Conservation (phyloP, 1,139 yeast species). For the Torulaspora globosa region DNA sequence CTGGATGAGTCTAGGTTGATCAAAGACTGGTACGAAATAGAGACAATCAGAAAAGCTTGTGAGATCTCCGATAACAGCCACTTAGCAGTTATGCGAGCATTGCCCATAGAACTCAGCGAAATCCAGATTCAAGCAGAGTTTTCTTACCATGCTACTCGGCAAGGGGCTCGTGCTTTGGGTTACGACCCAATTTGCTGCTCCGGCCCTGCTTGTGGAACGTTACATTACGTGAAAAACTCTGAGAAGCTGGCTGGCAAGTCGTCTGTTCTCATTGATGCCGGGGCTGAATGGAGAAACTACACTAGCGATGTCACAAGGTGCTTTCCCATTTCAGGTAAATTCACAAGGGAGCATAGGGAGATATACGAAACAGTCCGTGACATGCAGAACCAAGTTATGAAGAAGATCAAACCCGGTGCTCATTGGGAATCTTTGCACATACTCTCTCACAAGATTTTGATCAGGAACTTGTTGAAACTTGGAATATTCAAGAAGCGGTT, state of each 20-base stretch:
- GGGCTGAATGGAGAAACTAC: constrained; percentile 93
- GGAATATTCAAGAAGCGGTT: constrained; percentile 70
- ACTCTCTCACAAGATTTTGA: constrained; percentile 70
- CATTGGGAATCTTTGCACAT: constrained; percentile 83
- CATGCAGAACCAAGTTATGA: constrained; percentile 76
- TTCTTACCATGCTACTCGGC: constrained; percentile 86
- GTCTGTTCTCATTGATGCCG: constrained; percentile 86
- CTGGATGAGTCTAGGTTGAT: constrained; percentile 81
- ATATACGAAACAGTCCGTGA: constrained; percentile 76
- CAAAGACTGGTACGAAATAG: constrained; percentile 79
- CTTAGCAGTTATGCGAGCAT: constrained; percentile 85
- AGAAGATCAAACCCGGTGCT: constrained; percentile 71
- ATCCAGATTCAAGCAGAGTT: constrained; percentile 95
- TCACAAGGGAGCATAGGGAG: constrained; percentile 81
- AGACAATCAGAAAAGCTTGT: constrained; percentile 73
- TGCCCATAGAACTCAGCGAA: constrained; percentile 82
- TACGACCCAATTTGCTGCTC: constrained; percentile 96
- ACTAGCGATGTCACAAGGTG: constrained; percentile 93
- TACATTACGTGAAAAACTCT: constrained; percentile 86
- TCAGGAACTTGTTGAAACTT: constrained; percentile 62
- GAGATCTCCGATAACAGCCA: constrained; percentile 85
- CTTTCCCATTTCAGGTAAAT: constrained; percentile 86
- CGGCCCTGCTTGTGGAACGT: constrained; percentile 86
- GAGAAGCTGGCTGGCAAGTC: constrained; percentile 55
- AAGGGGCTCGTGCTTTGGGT: constrained; percentile 83